Conservation (phyloP, 2,329 filamentous ascomycete species). For the Sporothrix sp. region DNA sequence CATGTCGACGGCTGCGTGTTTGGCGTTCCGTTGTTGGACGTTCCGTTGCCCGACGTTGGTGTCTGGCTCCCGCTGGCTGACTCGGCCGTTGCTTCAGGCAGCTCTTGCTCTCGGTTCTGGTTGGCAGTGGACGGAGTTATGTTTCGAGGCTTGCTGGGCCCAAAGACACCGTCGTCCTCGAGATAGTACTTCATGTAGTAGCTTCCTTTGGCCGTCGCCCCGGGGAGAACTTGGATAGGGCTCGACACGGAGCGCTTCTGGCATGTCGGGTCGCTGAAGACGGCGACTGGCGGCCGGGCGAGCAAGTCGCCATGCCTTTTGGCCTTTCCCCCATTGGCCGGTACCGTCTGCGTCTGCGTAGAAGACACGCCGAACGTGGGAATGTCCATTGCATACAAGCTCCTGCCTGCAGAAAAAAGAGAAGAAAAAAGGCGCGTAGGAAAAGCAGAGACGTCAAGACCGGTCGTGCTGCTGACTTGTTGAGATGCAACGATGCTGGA, state of each 20-base stretch:
- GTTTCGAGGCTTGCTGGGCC: background rate
- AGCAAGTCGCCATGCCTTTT: background rate
- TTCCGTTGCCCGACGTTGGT: conserved; percentile 11
- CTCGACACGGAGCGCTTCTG: conserved; percentile 5
- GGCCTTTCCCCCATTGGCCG: background rate
- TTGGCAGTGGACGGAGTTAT: background rate
- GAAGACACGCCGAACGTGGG: too few relatives aligned
- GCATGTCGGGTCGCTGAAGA: conserved; percentile 5
- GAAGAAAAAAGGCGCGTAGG: too few relatives aligned
- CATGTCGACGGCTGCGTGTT: conserved; percentile 9
- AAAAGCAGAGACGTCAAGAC: too few relatives aligned
- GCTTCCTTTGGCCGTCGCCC: background rate
- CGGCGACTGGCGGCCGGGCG: background rate
- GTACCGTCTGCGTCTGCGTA: too few relatives aligned
- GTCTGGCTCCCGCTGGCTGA: conserved; percentile 16
- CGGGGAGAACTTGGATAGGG: background rate
- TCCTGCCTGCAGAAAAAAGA: too few relatives aligned
- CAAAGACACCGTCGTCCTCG: background rate
- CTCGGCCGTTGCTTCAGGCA: conserved; percentile 14
- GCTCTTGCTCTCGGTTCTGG: background rate
- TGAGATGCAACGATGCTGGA: too few relatives aligned
- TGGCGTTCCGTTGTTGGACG: background rate
- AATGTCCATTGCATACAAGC: too few relatives aligned
- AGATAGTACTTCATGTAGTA: conserved; percentile 8
- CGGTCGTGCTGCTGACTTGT: too few relatives aligned